Percentiles rank a stretch among this genome's conserved stretches.
These are phyloP conservation scores for Curvularia verruculosa DNA, from an alignment of 2,329 filamentous ascomycete genomes.

Conservation along the genomic window DNA sequence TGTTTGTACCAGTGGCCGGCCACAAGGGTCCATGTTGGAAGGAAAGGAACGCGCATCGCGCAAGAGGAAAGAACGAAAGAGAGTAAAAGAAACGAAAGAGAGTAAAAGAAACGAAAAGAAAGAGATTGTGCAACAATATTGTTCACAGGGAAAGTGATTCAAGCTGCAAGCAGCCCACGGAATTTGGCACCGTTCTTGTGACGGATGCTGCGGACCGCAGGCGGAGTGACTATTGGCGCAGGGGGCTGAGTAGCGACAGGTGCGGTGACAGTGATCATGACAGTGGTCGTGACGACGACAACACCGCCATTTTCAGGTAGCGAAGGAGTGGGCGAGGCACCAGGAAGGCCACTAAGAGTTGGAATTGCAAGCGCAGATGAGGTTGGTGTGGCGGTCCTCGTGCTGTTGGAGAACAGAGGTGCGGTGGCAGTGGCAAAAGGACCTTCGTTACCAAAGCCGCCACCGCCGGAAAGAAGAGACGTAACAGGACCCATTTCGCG, in stretches of 20 bases:
- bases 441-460: slow-evolving; percentile 4
- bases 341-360: slow-evolving; percentile 23
- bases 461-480: slow-evolving; percentile 15
- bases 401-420: slow-evolving; percentile 1
- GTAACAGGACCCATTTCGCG: slow-evolving; percentile 40
- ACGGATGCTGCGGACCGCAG: slow-evolving; percentile 10
- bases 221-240: slow-evolving; percentile 6
- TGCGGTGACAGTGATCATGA: slow-evolving; percentile 27
- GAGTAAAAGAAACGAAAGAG: background rate
- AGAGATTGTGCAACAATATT: too few relatives aligned
- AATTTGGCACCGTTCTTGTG: slow-evolving; percentile 35
- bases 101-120: background rate
- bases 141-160: too few relatives aligned
- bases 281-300: slow-evolving; percentile 35
- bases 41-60: background rate
- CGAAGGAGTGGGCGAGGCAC: slow-evolving; percentile 15
- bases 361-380: slow-evolving; percentile 22
- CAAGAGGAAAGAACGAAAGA: slow-evolving; percentile 1
- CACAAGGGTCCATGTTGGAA: slow-evolving; percentile 7
- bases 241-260: slow-evolving; percentile 7
- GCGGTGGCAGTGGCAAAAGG: slow-evolving; percentile 6
- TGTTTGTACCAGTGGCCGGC: slow-evolving; percentile 14
- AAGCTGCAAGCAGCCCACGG: slow-evolving; percentile 19
- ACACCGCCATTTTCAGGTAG: slow-evolving; percentile 15
- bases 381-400: slow-evolving; percentile 5